Evolutionary conservation across 2,329 filamentous ascomycete species (phyloP), one percentile per base, ranked within the genome.

Genomic region (Amesomyces nigricolor): DNA sequence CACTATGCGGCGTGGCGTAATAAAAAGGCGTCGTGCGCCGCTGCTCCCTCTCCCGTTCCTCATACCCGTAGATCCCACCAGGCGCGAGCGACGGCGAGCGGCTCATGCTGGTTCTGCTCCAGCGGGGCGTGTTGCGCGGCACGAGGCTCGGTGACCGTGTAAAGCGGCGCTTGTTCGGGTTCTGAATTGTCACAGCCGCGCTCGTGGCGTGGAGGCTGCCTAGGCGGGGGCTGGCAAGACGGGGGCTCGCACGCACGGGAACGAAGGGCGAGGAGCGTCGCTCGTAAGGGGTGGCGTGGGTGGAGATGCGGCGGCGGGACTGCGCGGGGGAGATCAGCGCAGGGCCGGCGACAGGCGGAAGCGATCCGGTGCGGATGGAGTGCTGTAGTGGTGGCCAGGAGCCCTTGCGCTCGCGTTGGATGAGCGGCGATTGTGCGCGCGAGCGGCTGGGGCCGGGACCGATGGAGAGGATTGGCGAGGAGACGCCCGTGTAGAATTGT

Each of bases 1-100:
- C 85, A 64, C 86, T 90, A 65, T 86, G 78, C 0, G 88, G 88
- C 0, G 88, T 91, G 2, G 86, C 86, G 64, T 91, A 91, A n/a
- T 83, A 84, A 61, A 83, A 83, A 0, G 85, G 86, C 0, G 79
- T 82, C 11, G 73, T 75, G 13, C 68, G 69, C 32, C 76, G 69
- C 51, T 67, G 64, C 62, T 55, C 65, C 63, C 67, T 62, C 62
- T 56, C 64, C 63, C 67, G 62, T 44, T 40, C 43, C 4, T 66
- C 66, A 4, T 69, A 53, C 17, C 47, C 58, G 42, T 72, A 63
- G 71, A 80, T 47, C 71, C 76, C 53, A 70, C 80, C 56, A 1
- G 64, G 65, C 4, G 62, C 60, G 1, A 68, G 60, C 29, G 68
- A 69, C 4, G 69, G 68, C 17, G 67, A 70, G 32, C 68, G 68